phyloP scores from a whole-genome alignment of 1,284 basidiomycete species.

The Agroathelia rolfsii region DNA sequence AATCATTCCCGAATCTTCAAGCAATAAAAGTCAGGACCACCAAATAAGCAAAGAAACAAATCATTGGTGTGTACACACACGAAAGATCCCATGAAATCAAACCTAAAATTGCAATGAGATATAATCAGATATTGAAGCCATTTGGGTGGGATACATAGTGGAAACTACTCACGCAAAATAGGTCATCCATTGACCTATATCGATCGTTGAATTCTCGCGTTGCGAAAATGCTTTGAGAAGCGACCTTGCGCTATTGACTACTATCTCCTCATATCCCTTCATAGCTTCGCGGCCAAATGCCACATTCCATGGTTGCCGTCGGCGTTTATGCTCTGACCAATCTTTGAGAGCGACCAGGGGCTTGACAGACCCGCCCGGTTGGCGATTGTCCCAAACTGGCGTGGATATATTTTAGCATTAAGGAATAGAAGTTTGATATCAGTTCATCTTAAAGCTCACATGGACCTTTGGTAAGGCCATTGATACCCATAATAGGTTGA shows the following conservation, averaged over 20 bases:
- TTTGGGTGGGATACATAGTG: too few species aligned
- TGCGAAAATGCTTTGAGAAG: conserved; percentile 28
- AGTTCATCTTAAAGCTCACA: too few species aligned
- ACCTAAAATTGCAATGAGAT: conserved; percentile 23
- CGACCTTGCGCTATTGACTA: conserved; percentile 27
- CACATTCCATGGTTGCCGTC: conserved; percentile 42
- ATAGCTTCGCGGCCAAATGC: conserved; percentile 39
- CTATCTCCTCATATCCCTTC: conserved; percentile 38
- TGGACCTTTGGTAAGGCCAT: conserved; percentile 17
- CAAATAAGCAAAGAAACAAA: neutral
- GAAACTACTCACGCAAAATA: conserved; percentile 38
- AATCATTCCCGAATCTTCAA: conserved; percentile 1
- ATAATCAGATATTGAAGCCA: conserved; percentile 8
- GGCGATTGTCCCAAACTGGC: too few species aligned
- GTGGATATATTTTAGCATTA: too few species aligned
- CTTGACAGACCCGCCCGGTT: too few species aligned
- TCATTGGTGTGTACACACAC: conserved; percentile 30
- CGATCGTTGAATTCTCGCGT: conserved; percentile 20
- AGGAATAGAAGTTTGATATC: too few species aligned
- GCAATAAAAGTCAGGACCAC: neutral
- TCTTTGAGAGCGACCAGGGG: conserved; percentile 24
- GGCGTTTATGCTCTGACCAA: conserved; percentile 29
- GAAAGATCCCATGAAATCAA: conserved; percentile 56
- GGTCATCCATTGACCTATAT: conserved; percentile 36
- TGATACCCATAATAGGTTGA: conserved; percentile 12